Base-by-base conservation (phyloP, 345 rosid genomes). In the Hibiscus tridactylites region DNA sequence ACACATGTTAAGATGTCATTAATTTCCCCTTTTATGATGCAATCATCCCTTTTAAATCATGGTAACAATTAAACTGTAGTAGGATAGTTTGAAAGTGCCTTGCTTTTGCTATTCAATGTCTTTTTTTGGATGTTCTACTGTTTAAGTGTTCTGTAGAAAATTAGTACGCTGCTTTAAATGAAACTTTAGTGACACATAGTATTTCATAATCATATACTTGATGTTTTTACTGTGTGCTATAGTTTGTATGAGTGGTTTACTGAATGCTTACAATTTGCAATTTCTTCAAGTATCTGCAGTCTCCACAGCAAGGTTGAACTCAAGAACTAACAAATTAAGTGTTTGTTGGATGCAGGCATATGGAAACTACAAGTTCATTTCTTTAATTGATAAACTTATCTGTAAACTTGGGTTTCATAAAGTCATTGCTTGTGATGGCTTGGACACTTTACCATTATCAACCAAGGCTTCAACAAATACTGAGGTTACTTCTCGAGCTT, bases 321-420 rank as follows among this genome's bases (percentile, higher is more conserved):
- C 53, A 33, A 29, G 24, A 9, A 47, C 58, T 67, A 67, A 67
- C 57, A 49, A 66, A 15, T 46, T 47, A 65, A 72, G 67, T 73
- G 42, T 24, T 50, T 67, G 31, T 46, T 58, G 33, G 33, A 26
- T 77, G 79, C 90, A 89, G 97, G 85, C 71, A 77, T 79, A 87
- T 75, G 86, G 80, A 66, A 77, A 80, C 81, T 77, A 61, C 73
- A 88, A 85, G 81, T 84, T 83, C 82, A 81, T 87, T 76, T 85
- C 96, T 77, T 71, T 92, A 47, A 78, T 94, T 75, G 86, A 84
- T 77, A 90, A 79, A 75, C 91, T 94, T 72, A 79, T 88, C 65
- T 56, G 58, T 70, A 81, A 89, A 77, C 76, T 85, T 78, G 99
- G 99, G 69, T 71, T 88, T 53, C 76, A 72, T 42, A 88, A 72